Percentiles rank a stretch among this genome's conserved stretches.
Evolutionary conservation across 225 moss, liverwort and hornwort species (phyloP).

Genomic region (Bryoerythrophyllum caledonicum): DNA sequence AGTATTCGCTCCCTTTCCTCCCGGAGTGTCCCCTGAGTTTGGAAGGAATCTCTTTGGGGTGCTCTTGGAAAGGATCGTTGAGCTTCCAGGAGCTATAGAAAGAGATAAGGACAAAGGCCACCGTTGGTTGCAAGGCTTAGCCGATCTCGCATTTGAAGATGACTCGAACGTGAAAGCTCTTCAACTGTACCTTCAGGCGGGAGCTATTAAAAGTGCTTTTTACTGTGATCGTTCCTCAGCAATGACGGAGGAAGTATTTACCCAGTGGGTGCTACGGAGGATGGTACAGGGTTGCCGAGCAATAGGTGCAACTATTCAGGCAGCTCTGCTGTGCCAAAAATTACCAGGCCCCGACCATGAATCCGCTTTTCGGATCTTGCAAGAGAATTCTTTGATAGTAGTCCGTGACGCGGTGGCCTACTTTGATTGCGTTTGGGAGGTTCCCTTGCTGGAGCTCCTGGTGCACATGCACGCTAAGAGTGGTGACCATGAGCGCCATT

Average conservation of each 20-base stretch:
- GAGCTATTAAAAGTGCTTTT: slow-evolving; percentile 84
- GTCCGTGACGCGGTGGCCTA: slow-evolving; percentile 91
- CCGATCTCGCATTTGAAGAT: slow-evolving; percentile 93
- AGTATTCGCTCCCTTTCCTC: slow-evolving; percentile 54
- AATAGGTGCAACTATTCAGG: slow-evolving; percentile 90
- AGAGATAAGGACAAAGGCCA: slow-evolving; percentile 87
- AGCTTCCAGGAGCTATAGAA: slow-evolving; percentile 81
- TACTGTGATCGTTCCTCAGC: slow-evolving; percentile 85
- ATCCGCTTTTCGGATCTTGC: slow-evolving; percentile 76
- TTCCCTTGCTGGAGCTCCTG: slow-evolving; percentile 92
- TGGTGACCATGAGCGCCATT: slow-evolving; percentile 86
- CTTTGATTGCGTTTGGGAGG: slow-evolving; percentile 98
- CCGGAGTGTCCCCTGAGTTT: slow-evolving; percentile 75
- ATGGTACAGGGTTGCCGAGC: slow-evolving; percentile 82
- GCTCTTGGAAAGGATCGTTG: slow-evolving; percentile 81
- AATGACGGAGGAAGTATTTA: slow-evolving; percentile 86
- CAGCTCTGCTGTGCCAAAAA: slow-evolving; percentile 95
- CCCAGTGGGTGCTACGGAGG: slow-evolving; percentile 94
- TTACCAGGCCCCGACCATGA: slow-evolving; percentile 80
- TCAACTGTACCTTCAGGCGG: slow-evolving; percentile 90
- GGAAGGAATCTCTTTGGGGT: slow-evolving; percentile 83
- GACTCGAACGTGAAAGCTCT: slow-evolving; percentile 86
- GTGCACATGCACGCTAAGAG: slow-evolving; percentile 90
- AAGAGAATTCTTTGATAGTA: slow-evolving; percentile 84
- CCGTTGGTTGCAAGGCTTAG: slow-evolving; percentile 95